A percentile compares a stretch with the other conserved stretches of the same genome.
Evolutionary conservation across 2,329 filamentous ascomycete genomes (phyloP).

Genomic region (Diplodia intermedia): DNA sequence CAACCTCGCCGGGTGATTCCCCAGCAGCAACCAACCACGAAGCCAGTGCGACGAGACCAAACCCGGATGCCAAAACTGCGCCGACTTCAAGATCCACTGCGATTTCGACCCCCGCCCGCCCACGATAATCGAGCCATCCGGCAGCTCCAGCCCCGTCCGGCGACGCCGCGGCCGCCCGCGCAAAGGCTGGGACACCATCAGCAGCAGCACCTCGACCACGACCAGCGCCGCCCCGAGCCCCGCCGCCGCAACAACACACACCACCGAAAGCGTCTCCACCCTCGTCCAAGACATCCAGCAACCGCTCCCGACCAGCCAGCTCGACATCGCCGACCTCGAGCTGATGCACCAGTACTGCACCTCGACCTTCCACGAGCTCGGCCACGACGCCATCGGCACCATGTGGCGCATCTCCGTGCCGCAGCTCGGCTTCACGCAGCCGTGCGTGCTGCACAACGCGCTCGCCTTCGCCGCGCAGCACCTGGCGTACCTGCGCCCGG

Average conservation of each 20-base stretch:
- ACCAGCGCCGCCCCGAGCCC: not conserved
- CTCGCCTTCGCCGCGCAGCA: constrained; percentile 12
- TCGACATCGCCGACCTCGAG: constrained; percentile 16
- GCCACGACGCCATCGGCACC: not conserved
- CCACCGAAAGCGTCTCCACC: not conserved
- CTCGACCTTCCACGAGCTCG: not conserved
- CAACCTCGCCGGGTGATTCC: not conserved
- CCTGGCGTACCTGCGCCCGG: not conserved
- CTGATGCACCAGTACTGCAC: constrained; percentile 19
- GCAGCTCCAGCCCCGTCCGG: not conserved
- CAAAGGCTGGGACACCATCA: constrained; percentile 5
- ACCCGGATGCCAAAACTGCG: constrained; percentile 19
- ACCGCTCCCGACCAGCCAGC: not conserved
- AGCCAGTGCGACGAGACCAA: constrained; percentile 22
- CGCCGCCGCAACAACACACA: not conserved
- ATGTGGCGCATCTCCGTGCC: constrained; percentile 17
- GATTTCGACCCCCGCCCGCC: constrained; percentile 15
- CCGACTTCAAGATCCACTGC: constrained; percentile 13
- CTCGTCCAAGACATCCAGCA: not conserved
- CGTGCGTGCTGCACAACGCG: constrained; percentile 8
- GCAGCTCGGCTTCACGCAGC: constrained; percentile 3
- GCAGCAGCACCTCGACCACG: not conserved
- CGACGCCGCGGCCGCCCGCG: constrained; percentile 14
- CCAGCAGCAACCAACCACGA: not conserved
- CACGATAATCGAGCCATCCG: not conserved